Conservation (phyloP, 1,284 basidiomycete genomes). For the Ceratobasidium sp. region DNA sequence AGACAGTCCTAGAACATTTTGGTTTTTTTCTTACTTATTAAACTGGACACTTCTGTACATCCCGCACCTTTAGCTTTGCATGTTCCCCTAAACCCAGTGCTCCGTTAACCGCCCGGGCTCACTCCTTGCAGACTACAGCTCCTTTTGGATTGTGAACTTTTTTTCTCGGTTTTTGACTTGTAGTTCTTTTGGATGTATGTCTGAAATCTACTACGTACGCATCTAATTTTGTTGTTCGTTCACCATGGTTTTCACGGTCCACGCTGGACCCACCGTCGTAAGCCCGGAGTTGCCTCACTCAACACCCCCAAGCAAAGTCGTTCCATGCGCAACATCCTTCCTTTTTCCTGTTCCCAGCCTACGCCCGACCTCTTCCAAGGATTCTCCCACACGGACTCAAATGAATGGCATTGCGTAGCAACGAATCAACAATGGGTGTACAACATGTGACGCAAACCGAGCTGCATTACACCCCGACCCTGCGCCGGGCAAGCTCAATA, state of each 20-base stretch:
- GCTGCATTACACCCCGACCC: not conserved
- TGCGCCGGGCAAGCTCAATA: conserved; percentile 8
- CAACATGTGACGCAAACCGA: conserved; percentile 2
- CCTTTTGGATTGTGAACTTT: conserved; percentile 5
- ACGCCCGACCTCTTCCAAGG: not conserved
- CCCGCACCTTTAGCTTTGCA: not conserved
- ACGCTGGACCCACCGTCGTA: too few species aligned
- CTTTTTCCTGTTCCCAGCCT: not conserved
- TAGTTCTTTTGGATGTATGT: conserved; percentile 32
- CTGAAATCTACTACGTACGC: conserved; percentile 37
- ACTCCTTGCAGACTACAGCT: conserved; percentile 25
- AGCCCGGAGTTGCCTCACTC: too few species aligned
- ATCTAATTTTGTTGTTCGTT: conserved; percentile 30
- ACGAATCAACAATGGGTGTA: not conserved
- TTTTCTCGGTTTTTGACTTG: too few species aligned
- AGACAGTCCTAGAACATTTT: conserved; percentile 29
- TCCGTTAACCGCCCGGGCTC: not conserved
- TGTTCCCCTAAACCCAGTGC: conserved; percentile 5
- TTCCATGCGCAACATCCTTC: not conserved
- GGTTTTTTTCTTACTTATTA: conserved; percentile 19
- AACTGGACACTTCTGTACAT: conserved; percentile 13
- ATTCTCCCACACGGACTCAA: conserved; percentile 6
- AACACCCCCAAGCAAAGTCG: too few species aligned
- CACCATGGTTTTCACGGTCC: not conserved
- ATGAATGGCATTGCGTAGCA: not conserved